Evolutionary conservation across 306 rosid species (phyloP), one percentile per base, ranked within the genome.

Genomic region (Begonia peltatifolia): DNA sequence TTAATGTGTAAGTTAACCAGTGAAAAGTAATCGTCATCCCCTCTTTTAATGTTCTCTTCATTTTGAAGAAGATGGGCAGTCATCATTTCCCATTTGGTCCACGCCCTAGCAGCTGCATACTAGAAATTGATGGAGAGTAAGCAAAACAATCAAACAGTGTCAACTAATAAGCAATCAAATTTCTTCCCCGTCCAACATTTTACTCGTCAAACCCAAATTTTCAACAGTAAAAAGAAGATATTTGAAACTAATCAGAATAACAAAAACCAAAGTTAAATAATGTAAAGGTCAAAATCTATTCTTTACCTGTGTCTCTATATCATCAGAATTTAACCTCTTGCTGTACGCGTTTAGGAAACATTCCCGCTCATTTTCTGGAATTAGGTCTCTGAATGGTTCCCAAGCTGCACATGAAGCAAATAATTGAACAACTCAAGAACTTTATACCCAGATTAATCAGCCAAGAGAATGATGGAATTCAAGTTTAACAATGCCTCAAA

Each of bases 31-130:
- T 90, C 95, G 52, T 90, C 92, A 6, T 90, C 95, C 47, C 95
- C 95, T 56, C 2, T 82, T 71, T 82, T 85, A 50, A 83, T 60
- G 65, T 69, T 74, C 42, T 90, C 97, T 53, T 78, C 89, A 69
- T 83, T 82, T 62, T 84, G 90, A 71, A 74, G 62, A 62, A 90
- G 97, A 78, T 83, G 95, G 38, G 94, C 87, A 42, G 90, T 85
- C 87, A 76, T 73, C 97, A 90, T 85, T 80, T 90, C 97, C 97
- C 95, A 90, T 65, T 78, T 90, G 72, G 97, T 90, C 97, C 97
- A 90, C 52, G 95, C 95, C 77, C 92, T 90, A 18, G 97, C 94
- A 17, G 97, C 95, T 57, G 90, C 95, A 75, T 76, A 72, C 97
- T 89, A 71, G 70, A 72, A 57, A 70, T 42, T 46, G 47, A 58